Percentiles rank a stretch among this genome's conserved stretches.
These are phyloP conservation scores for Mariannaea elegans DNA, from an alignment of 2,329 filamentous ascomycete species.

Conservation along the genomic window DNA sequence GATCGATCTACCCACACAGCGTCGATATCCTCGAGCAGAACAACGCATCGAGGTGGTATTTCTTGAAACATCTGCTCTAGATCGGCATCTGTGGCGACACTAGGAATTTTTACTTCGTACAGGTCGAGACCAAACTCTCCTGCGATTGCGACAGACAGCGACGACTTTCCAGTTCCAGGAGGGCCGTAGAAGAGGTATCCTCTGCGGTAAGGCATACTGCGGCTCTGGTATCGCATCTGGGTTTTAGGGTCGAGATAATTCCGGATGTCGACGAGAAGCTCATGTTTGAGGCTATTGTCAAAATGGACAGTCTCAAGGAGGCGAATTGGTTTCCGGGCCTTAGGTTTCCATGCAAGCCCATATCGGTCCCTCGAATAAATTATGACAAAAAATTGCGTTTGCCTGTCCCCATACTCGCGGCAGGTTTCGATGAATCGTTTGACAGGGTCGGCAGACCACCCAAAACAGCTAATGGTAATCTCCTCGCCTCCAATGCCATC, in stretches of 20 bases:
- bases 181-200: constrained; percentile 74
- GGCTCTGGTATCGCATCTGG: constrained; percentile 67
- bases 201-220: constrained; percentile 51
- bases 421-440: constrained; percentile 55
- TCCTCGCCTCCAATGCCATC: constrained; percentile 57
- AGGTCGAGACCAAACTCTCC: constrained; percentile 61
- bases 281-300: constrained; percentile 54
- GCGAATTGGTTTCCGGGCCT: constrained; percentile 58
- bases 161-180: constrained; percentile 69
- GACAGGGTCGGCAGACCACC: constrained; percentile 59
- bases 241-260: constrained; percentile 61
- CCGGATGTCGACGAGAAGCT: constrained; percentile 58
- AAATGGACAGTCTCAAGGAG: constrained; percentile 61
- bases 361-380: constrained; percentile 57
- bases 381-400: constrained; percentile 60
- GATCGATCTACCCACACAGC: constrained; percentile 47
- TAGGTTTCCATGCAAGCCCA: constrained; percentile 58
- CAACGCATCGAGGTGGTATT: constrained; percentile 61
- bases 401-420: constrained; percentile 57
- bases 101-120: constrained; percentile 59
- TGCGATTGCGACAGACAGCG: constrained; percentile 60
- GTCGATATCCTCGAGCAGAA: constrained; percentile 65
- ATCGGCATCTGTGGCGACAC: constrained; percentile 58
- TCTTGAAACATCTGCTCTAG: constrained; percentile 62
- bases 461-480: constrained; percentile 59